Conservation (phyloP, 371 early-diverging fungal species). For the Mortierella sp. region DNA sequence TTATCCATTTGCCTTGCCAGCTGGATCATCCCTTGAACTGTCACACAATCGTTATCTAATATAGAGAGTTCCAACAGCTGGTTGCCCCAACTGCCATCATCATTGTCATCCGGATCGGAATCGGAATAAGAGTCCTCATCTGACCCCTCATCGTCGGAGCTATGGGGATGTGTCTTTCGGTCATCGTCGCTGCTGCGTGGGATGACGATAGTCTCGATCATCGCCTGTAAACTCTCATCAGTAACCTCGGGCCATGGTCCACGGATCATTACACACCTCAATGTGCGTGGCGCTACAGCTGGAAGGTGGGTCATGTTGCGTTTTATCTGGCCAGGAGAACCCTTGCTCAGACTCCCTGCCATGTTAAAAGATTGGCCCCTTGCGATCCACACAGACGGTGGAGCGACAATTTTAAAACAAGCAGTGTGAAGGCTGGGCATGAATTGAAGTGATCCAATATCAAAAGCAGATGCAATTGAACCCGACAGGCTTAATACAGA, state of each 20-base stretch:
- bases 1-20: conserved; percentile 38
- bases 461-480: conserved; percentile 32
- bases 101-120: not conserved
- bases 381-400: not conserved
- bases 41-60: conserved; percentile 32
- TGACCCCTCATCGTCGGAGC: not conserved
- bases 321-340: not conserved
- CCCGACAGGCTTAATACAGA: conserved; percentile 25
- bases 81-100: conserved; percentile 23
- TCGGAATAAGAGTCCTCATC: not conserved
- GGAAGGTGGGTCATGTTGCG: conserved; percentile 27
- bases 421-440: conserved; percentile 36
- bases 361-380: not conserved
- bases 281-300: not conserved
- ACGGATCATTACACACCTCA: conserved; percentile 33
- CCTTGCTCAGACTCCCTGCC: not conserved
- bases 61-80: conserved; percentile 32
- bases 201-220: conserved; percentile 5
- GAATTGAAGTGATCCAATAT: conserved; percentile 27
- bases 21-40: conserved; percentile 36
- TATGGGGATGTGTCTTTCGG: not conserved
- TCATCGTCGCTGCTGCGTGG: not conserved
- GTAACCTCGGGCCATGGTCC: conserved; percentile 51
- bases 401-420: conserved; percentile 10
- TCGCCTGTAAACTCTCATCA: conserved; percentile 19